Conservation (phyloP, 2,329 filamentous ascomycete species). For the Claviceps sp. region DNA sequence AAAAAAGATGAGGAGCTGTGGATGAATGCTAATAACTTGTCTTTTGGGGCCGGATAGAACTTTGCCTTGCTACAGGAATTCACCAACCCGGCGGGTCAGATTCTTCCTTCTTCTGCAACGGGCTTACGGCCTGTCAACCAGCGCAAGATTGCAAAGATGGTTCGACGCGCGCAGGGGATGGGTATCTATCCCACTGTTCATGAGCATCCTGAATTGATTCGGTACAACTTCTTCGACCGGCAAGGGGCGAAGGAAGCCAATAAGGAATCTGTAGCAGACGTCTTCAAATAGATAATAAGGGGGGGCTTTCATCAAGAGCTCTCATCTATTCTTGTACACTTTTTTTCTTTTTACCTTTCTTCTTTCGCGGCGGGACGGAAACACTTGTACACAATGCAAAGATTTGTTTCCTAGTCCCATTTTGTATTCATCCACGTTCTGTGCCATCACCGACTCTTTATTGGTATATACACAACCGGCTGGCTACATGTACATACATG, state of each 20-base stretch:
- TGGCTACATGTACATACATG: background rate
- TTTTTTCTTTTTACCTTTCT: no score
- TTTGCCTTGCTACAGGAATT: constrained; percentile 85
- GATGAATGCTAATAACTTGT: background rate
- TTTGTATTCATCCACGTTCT: background rate
- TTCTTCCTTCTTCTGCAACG: constrained; percentile 62
- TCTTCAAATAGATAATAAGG: no score
- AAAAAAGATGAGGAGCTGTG: no score
- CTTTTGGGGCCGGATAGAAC: constrained; percentile 44
- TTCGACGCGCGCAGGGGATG: constrained; percentile 75
- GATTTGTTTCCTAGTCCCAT: background rate
- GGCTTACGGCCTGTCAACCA: constrained; percentile 82
- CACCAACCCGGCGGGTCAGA: constrained; percentile 72
- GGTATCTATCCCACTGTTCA: constrained; percentile 89
- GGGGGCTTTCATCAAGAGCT: no score
- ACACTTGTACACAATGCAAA: no score
- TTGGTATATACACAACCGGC: constrained; percentile 13
- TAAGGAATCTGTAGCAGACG: no score
- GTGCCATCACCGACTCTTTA: constrained; percentile 8
- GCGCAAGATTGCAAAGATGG: constrained; percentile 82
- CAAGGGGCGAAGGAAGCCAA: no score
- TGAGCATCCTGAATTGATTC: constrained; percentile 70
- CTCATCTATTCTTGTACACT: no score
- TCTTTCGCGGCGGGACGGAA: no score
- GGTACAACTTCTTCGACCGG: constrained; percentile 21